Percentiles rank a stretch among this genome's conserved stretches.
Conservation (phyloP, 208 protist species). For the Acanthamoeba royreba region DNA sequence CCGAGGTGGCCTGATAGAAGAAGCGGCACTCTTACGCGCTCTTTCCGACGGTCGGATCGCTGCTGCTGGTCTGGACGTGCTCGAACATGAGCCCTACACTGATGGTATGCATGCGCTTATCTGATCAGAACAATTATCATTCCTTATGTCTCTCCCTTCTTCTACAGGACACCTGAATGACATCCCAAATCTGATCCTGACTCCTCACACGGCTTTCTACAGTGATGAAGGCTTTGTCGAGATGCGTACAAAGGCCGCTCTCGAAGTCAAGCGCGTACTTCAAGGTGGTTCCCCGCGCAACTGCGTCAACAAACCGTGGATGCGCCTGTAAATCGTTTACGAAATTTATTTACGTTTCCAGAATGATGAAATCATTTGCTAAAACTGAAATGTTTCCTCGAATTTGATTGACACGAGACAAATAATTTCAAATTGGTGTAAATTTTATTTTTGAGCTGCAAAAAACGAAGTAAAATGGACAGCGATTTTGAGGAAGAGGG, state of each 20-base stretch:
- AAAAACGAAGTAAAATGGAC: too few species aligned
- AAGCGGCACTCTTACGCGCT: not conserved
- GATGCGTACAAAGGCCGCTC: slow-evolving; percentile 30
- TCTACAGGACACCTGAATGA: slow-evolving; percentile 8
- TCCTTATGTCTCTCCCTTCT: too few species aligned
- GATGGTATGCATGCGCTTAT: not conserved
- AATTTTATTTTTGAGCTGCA: too few species aligned
- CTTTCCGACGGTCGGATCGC: not conserved
- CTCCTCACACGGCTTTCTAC: slow-evolving; percentile 33
- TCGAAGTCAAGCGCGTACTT: slow-evolving; percentile 28
- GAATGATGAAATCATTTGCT: too few species aligned
- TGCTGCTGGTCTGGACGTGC: not conserved
- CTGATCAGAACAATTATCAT: not conserved
- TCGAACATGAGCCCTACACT: slow-evolving; percentile 23
- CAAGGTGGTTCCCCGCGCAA: not conserved
- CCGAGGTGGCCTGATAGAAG: not conserved
- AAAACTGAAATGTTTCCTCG: too few species aligned
- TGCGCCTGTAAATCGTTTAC: too few species aligned
- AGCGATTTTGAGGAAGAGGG: too few species aligned
- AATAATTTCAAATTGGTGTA: too few species aligned
- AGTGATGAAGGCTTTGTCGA: slow-evolving; percentile 24
- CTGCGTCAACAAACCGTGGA: not conserved
- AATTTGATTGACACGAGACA: too few species aligned
- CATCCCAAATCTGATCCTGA: not conserved
- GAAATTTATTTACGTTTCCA: too few species aligned